Evolutionary conservation across 768 basidiomycete species (phyloP).

Genomic region (Rhodotorula kratochvilovae): DNA sequence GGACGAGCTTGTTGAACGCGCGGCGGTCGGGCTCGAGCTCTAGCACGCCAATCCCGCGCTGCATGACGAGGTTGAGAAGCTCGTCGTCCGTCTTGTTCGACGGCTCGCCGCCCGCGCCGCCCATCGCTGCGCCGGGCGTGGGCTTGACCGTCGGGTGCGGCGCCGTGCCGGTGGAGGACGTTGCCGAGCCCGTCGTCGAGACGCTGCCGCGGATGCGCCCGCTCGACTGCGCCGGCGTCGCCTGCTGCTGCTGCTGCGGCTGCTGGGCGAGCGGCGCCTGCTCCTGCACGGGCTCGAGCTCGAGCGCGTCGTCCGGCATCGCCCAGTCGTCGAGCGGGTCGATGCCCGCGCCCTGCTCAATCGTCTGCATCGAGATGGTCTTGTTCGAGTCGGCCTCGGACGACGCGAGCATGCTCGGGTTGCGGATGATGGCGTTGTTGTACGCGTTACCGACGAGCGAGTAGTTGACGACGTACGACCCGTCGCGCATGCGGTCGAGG

Average conservation of each 20-base stretch:
- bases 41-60: conserved; percentile 13
- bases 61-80: conserved; percentile 9
- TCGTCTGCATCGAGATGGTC: conserved; percentile 30
- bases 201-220: not conserved
- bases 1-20: conserved; percentile 50
- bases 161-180: not conserved
- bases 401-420: conserved; percentile 1
- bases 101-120: conserved; percentile 14
- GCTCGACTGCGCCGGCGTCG: not conserved
- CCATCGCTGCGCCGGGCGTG: conserved; percentile 5
- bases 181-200: not conserved
- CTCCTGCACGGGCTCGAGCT: not conserved
- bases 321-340: not conserved
- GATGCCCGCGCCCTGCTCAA: conserved; percentile 5
- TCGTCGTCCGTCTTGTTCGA: conserved; percentile 16
- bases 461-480: conserved; percentile 69
- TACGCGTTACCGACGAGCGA: conserved; percentile 33
- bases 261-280: not conserved
- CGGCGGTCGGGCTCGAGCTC: conserved; percentile 45
- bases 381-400: conserved; percentile 2
- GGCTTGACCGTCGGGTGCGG: not conserved
- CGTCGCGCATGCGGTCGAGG: conserved; percentile 58
- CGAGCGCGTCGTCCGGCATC: conserved; percentile 12
- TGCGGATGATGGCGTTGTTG: conserved; percentile 11
- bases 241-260: not conserved